Conservation (phyloP, 2,329 filamentous ascomycete species). For the Talaromyces amestolkiae region DNA sequence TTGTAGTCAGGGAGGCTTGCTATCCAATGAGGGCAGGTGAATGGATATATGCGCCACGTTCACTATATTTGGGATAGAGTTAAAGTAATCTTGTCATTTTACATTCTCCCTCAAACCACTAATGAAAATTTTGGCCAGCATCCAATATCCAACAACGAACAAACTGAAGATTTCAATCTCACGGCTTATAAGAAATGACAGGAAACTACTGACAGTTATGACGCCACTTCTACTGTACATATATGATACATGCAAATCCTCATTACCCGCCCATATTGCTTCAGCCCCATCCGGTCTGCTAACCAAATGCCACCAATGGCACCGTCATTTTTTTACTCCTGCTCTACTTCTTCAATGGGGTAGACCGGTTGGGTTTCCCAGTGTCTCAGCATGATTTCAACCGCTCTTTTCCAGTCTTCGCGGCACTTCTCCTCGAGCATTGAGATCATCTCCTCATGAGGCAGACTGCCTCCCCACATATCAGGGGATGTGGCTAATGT, state of each 20-base stretch:
- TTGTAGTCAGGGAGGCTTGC: too few species aligned
- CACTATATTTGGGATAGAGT: too few species aligned
- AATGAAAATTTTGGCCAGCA: background rate
- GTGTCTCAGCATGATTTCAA: constrained; percentile 65
- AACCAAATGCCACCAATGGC: background rate
- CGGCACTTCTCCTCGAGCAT: constrained; percentile 63
- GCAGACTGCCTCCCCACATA: constrained; percentile 67
- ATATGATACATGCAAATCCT: background rate
- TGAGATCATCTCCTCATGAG: constrained; percentile 55
- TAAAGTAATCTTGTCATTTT: background rate
- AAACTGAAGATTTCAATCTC: background rate
- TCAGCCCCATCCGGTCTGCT: background rate
- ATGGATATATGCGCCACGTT: too few species aligned
- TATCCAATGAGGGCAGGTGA: too few species aligned
- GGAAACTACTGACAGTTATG: background rate
- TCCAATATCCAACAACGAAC: background rate
- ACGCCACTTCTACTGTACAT: background rate
- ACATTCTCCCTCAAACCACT: background rate
- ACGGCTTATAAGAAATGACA: background rate
- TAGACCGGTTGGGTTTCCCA: constrained; percentile 60
- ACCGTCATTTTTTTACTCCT: background rate
- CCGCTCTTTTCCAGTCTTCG: constrained; percentile 64
- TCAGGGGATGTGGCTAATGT: constrained; percentile 60
- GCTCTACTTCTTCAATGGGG: constrained; percentile 22
- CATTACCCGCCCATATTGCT: background rate